Conservation (phyloP, 1,139 yeast genomes). For the Yamadazyma mexicana region DNA sequence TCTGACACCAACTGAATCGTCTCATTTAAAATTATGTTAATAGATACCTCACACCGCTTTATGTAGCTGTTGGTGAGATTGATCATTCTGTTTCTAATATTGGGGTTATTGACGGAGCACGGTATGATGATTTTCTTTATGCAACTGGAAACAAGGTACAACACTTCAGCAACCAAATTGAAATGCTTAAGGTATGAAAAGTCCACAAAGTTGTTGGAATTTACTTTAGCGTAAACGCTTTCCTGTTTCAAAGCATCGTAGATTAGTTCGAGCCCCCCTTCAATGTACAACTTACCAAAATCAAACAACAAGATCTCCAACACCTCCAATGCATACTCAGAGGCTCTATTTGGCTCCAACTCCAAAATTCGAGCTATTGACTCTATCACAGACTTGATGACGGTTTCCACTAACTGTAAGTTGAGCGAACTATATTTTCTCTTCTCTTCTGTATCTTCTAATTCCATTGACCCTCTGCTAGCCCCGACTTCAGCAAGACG, state of each 20-base stretch:
- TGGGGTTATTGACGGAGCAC: slow-evolving; percentile 62
- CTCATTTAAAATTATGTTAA: slow-evolving; percentile 65
- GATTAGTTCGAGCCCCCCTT: slow-evolving; percentile 72
- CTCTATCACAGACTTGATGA: slow-evolving; percentile 75
- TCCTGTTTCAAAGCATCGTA: slow-evolving; percentile 44
- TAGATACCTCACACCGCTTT: slow-evolving; percentile 64
- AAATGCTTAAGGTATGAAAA: slow-evolving; percentile 47
- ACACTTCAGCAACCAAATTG: slow-evolving; percentile 58
- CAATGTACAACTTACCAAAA: slow-evolving; percentile 73
- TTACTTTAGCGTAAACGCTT: slow-evolving; percentile 21
- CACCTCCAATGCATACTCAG: slow-evolving; percentile 65
- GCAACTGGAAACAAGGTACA: slow-evolving; percentile 68
- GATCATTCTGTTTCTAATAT: slow-evolving; percentile 62
- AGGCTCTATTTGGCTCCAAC: slow-evolving; percentile 61
- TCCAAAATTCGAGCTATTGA: slow-evolving; percentile 78
- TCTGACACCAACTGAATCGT: slow-evolving; percentile 51
- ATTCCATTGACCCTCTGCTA: slow-evolving; percentile 23
- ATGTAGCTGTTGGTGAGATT: slow-evolving; percentile 68
- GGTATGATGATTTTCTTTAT: slow-evolving; percentile 74
- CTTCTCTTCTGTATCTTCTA: slow-evolving; percentile 22
- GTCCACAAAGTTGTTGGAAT: slow-evolving; percentile 31
- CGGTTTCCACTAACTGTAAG: slow-evolving; percentile 55
- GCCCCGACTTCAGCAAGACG: slow-evolving; percentile 29
- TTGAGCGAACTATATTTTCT: slow-evolving; percentile 35
- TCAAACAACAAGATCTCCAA: slow-evolving; percentile 68